Evolutionary conservation across 2,329 filamentous ascomycete species (phyloP).

Genomic region (Fusarium virguliforme): DNA sequence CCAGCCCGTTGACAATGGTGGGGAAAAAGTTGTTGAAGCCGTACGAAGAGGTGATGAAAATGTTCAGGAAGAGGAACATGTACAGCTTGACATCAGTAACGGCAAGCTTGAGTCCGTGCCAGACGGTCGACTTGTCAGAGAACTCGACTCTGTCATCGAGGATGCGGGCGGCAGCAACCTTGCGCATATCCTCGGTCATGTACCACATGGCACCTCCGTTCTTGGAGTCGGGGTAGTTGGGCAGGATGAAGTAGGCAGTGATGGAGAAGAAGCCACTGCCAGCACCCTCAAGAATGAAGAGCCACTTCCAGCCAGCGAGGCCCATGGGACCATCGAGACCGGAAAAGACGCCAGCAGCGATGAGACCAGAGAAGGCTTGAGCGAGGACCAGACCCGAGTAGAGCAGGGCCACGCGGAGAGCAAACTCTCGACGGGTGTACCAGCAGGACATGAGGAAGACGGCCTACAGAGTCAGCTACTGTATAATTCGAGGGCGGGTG

Average conservation of each 20-base stretch:
- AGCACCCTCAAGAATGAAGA: slow-evolving; percentile 77
- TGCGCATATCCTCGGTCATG: slow-evolving; percentile 42
- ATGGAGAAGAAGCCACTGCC: slow-evolving; percentile 47
- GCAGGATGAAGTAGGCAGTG: slow-evolving; percentile 44
- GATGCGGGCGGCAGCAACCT: slow-evolving; percentile 35
- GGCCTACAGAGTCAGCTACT: not conserved
- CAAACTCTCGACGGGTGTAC: slow-evolving; percentile 77
- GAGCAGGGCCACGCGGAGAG: slow-evolving; percentile 70
- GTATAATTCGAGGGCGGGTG: no score
- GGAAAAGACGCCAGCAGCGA: slow-evolving; percentile 71
- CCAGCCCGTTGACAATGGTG: slow-evolving; percentile 71
- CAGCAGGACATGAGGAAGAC: slow-evolving; percentile 63
- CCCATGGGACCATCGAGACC: slow-evolving; percentile 60
- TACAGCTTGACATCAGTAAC: slow-evolving; percentile 44
- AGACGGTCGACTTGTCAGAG: slow-evolving; percentile 37
- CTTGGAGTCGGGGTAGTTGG: slow-evolving; percentile 39
- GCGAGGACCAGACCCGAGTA: slow-evolving; percentile 74
- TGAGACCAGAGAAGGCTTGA: slow-evolving; percentile 76
- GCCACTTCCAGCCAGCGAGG: slow-evolving; percentile 74
- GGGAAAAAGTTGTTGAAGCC: slow-evolving; percentile 58
- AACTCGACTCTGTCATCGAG: slow-evolving; percentile 37
- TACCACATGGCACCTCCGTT: slow-evolving; percentile 31
- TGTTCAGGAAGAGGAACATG: slow-evolving; percentile 44
- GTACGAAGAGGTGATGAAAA: slow-evolving; percentile 48
- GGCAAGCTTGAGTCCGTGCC: slow-evolving; percentile 40